Base-by-base conservation (phyloP, 305 asterid species). In the Fraxinus sp. region DNA sequence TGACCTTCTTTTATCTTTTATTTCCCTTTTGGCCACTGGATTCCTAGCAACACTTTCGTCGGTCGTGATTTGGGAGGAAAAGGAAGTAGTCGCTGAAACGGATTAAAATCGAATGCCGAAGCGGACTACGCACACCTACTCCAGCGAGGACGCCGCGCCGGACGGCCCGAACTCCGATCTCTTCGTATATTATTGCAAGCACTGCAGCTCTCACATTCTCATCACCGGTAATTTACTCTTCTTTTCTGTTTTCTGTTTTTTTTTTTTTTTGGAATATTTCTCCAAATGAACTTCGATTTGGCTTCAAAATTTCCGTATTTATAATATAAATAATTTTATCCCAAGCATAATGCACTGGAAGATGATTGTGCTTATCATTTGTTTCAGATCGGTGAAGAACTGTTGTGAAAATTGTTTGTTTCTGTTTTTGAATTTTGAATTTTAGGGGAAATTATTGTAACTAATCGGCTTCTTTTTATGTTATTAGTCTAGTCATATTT, bases 181-280 rank as follows among this genome's bases (percentile, higher is more conserved):
- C 83, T 95, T 93, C 86, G 97, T 95, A 79, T 95, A 95, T 86
- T 95, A 94, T 86, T 95, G 99, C 95, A 95, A 94, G 88, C 97
- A 90, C 89, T 94, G 99, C 89, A 90, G 94, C 84, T 92, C 94
- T 39, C 99, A 95, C 84, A 98, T 95, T 88, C 99, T 95, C 87
- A 95, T 95, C 86, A 94, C 99, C 78, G 99, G 98, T 94, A 77
- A 52, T 77, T 88, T 71, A 55, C 74, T 73, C 82, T 68, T 26
- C 11, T 6, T n/a, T 39, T 5, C 2, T 10, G 32, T 28, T n/a
- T n/a, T n/a, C n/a, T n/a, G n/a, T n/a, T n/a, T n/a, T n/a, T n/a
- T n/a, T n/a, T n/a, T n/a, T n/a, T n/a, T n/a, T n/a, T n/a, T n/a
- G n/a, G n/a, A n/a, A n/a, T n/a, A n/a, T n/a, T n/a, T n/a, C n/a